Percentiles rank a stretch among this genome's conserved stretches.
Evolutionary conservation across 2,329 filamentous ascomycete genomes (phyloP).

Genomic region (Colletotrichum kahawae): DNA sequence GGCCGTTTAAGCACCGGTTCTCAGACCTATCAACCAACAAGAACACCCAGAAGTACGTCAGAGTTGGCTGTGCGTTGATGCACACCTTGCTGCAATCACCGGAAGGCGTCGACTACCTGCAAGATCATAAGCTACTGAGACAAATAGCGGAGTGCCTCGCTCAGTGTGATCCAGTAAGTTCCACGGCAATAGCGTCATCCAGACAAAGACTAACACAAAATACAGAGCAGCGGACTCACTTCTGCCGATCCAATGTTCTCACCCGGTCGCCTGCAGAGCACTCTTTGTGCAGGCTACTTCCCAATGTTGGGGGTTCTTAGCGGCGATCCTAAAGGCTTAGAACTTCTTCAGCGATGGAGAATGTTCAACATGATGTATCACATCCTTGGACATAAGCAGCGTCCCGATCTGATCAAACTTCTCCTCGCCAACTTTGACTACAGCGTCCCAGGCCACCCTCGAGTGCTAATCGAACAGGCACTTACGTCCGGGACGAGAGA

Average conservation of each 20-base stretch:
- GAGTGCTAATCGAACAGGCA: conserved; percentile 91
- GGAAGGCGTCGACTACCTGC: conserved; percentile 84
- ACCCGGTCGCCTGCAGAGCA: conserved; percentile 81
- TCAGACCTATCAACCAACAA: conserved; percentile 89
- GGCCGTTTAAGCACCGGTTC: conserved; percentile 96
- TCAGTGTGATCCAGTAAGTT: conserved; percentile 83
- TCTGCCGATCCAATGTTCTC: conserved; percentile 91
- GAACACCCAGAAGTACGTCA: conserved; percentile 91
- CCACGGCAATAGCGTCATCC: neutral
- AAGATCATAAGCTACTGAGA: conserved; percentile 89
- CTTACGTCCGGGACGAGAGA: conserved; percentile 90
- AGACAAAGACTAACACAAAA: neutral
- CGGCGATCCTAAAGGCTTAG: conserved; percentile 79
- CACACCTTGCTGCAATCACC: conserved; percentile 83
- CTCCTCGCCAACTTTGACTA: conserved; percentile 94
- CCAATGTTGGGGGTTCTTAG: conserved; percentile 88
- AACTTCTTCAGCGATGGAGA: conserved; percentile 93
- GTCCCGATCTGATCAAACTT: conserved; percentile 88
- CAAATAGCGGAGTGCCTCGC: conserved; percentile 96
- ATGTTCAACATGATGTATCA: conserved; percentile 99
- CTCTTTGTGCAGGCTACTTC: conserved; percentile 91
- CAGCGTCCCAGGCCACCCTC: conserved; percentile 83
- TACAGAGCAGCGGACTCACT: conserved; percentile 71
- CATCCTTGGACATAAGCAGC: conserved; percentile 88
- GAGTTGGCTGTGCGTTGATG: conserved; percentile 86